phyloP scores from a whole-genome alignment of 2,329 filamentous ascomycete genomes.

The Colletotrichum graminicola region DNA sequence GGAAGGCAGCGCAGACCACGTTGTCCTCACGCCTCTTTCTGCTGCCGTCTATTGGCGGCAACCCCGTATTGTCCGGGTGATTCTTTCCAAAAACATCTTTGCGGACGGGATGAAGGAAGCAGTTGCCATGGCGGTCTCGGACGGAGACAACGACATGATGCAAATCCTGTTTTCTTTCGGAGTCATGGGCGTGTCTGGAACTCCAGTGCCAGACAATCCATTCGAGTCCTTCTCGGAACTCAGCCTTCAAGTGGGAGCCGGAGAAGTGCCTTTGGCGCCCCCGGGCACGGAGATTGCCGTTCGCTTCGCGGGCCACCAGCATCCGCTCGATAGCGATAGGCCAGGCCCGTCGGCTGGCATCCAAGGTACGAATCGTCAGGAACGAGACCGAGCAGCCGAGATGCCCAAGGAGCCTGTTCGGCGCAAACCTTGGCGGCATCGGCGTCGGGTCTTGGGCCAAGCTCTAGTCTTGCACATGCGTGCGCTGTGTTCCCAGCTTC shows the following conservation, averaged over 20 bases:
- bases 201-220: not conserved
- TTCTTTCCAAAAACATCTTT: slow-evolving; percentile 43
- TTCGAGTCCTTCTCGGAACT: slow-evolving; percentile 11
- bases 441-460: slow-evolving; percentile 34
- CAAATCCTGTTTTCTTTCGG: slow-evolving; percentile 42
- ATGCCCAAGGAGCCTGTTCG: slow-evolving; percentile 12
- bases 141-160: slow-evolving; percentile 41
- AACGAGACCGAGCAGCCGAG: not conserved
- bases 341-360: not conserved
- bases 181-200: not conserved
- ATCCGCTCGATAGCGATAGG: not conserved
- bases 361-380: not conserved
- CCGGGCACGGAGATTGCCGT: not conserved
- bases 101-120: slow-evolving; percentile 44
- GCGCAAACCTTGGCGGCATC: slow-evolving; percentile 15
- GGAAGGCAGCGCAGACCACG: not conserved
- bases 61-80: slow-evolving; percentile 43
- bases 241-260: not conserved
- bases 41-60: slow-evolving; percentile 48
- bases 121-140: slow-evolving; percentile 43
- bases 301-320: rapidly evolving
- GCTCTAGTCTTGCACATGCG: slow-evolving; percentile 33
- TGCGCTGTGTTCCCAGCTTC: slow-evolving; percentile 31
- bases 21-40: slow-evolving; percentile 47
- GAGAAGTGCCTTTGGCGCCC: too few species aligned